Conservation (phyloP, 352 stramenopile genomes). For the Discostella stelligera region DNA sequence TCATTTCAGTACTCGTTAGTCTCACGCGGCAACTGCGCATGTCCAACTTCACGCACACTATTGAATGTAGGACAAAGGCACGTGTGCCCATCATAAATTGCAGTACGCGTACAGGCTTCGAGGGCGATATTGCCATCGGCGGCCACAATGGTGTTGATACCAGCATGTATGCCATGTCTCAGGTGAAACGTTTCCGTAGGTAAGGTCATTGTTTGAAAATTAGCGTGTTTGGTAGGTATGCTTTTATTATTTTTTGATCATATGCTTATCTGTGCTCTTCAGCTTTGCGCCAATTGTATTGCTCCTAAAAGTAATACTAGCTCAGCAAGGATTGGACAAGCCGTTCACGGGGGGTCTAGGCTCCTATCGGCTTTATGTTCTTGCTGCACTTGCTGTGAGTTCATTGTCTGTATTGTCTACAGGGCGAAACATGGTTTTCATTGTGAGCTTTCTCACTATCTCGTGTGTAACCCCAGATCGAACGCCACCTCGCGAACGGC, state of each 20-base stretch:
- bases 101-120: constrained; percentile 61
- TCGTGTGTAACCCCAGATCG: constrained; percentile 37
- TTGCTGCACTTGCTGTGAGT: constrained; percentile 75
- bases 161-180: constrained; percentile 54
- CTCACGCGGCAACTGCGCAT: constrained; percentile 44
- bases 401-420: neutral
- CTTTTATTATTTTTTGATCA: constrained; percentile 3
- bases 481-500: constrained; percentile 59
- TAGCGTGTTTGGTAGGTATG: neutral
- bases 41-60: constrained; percentile 40
- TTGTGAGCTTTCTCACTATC: neutral
- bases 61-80: constrained; percentile 50
- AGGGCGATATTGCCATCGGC: constrained; percentile 74
- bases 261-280: neutral
- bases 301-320: constrained; percentile 75
- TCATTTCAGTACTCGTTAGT: constrained; percentile 45
- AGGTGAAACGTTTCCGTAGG: constrained; percentile 63
- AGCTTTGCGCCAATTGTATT: constrained; percentile 73
- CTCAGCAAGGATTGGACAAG: constrained; percentile 73
- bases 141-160: constrained; percentile 76
- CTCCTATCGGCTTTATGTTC: constrained; percentile 79
- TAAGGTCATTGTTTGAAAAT: constrained; percentile 27
- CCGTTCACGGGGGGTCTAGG: constrained; percentile 79
- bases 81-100: constrained; percentile 77
- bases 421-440: neutral